phyloP scores from a whole-genome alignment of 805 yeast species.

The Starmerella bombicola region DNA sequence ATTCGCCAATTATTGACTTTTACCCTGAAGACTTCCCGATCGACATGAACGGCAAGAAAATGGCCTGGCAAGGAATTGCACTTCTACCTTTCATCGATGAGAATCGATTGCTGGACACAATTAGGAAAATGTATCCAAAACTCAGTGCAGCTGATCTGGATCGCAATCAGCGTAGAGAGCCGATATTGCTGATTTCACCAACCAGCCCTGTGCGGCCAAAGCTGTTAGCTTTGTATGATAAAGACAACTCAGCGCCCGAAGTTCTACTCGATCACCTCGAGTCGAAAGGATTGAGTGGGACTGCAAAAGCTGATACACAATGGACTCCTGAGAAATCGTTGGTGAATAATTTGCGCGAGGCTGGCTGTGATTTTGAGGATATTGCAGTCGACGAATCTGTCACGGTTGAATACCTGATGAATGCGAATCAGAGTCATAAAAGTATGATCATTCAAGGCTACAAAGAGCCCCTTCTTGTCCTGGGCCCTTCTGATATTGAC shows the following conservation, averaged over 20 bases:
- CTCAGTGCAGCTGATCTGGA: conserved; percentile 56
- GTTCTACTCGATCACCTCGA: conserved; percentile 19
- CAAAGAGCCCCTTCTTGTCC: conserved; percentile 46
- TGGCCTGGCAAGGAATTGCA: conserved; percentile 97
- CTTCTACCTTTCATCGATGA: conserved; percentile 85
- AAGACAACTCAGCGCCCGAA: conserved; percentile 24
- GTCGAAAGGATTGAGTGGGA: conserved; percentile 30
- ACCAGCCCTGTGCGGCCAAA: conserved; percentile 40
- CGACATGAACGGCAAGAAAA: conserved; percentile 90
- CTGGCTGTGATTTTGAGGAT: conserved; percentile 34
- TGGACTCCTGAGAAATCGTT: conserved; percentile 32
- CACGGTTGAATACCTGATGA: conserved; percentile 46
- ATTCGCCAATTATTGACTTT: conserved; percentile 80
- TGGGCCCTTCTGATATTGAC: conserved; percentile 60
- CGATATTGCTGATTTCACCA: conserved; percentile 55
- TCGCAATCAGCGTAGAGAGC: conserved; percentile 64
- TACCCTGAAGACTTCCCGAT: conserved; percentile 81
- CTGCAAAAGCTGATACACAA: conserved; percentile 21
- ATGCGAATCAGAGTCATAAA: conserved; percentile 47
- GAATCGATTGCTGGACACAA: conserved; percentile 53
- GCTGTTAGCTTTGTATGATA: conserved; percentile 34
- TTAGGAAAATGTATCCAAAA: conserved; percentile 50
- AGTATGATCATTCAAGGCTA: conserved; percentile 77
- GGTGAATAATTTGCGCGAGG: conserved; percentile 32
- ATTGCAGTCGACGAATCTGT: conserved; percentile 34